Base-by-base conservation (phyloP, 2,329 filamentous ascomycete genomes). In the Exophiala mesophila region DNA sequence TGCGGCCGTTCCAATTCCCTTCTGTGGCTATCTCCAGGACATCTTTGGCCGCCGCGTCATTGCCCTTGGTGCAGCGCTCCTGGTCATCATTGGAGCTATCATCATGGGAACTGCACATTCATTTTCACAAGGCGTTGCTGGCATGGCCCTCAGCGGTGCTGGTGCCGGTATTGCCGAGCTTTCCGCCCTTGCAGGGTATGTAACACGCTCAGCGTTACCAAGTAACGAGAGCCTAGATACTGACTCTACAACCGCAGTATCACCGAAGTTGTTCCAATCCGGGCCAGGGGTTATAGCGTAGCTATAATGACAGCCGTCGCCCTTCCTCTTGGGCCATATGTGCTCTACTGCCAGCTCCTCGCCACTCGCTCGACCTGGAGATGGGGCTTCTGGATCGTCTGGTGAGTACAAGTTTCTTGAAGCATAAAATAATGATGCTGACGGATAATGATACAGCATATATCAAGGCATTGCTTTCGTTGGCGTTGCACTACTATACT, bases 301-400 rank as follows among this genome's bases (percentile, higher is more conserved):
- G 39, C 31, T 9, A 2, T 49, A 2, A 34, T 46, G 15, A 49
- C 39, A 15, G 34, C 17, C n/a, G 39, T 10, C 10, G 21, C 45
- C 23, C 3, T 45, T 10, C 44, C 47, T 5, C 42, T 50, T 29
- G 31, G 13, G 2, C 47, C 44, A 8, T 50, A 46, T 18, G 35
- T 50, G 9, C 60, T 83, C 18, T 83, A 73, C 61, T 76, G 68
- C 17, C 77, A 82, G 56, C 66, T 80, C 15, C 70, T 73, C 42
- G 63, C 69, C 5, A n/a, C 28, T 7, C 55, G 69, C 39, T 57
- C 59, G 7, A 60, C 51, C 24, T 71, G 68, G 47, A 18, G 47
- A 34, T 50, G 37, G 34, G 16, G 34, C 4, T n/a, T 33, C 4
- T 44, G 47, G 44, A 46, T 50, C n/a, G n/a, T n/a, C n/a, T n/a